Percentiles rank a stretch among this genome's conserved stretches.
These are phyloP conservation scores for Boechera stricta DNA, from an alignment of 345 rosid genomes.

Conservation along the genomic window DNA sequence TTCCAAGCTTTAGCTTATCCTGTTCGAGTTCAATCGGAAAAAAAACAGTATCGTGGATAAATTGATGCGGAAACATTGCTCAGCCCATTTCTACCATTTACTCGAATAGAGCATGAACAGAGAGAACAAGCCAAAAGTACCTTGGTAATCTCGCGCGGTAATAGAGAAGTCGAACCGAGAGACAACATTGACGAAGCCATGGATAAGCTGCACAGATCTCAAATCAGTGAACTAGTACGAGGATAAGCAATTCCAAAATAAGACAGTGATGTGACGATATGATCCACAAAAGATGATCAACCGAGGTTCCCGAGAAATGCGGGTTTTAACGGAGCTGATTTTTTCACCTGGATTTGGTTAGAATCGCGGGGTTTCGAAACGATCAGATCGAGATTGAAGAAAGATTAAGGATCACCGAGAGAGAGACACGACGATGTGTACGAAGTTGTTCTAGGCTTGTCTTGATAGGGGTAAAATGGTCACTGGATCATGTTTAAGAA, in stretches of 20 bases:
- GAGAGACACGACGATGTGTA: conserved; percentile 34
- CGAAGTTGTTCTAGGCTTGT: conserved; percentile 20
- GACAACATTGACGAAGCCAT: conserved; percentile 75
- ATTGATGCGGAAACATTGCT: not conserved
- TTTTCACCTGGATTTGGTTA: conserved; percentile 7
- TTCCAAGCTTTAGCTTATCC: conserved; percentile 72
- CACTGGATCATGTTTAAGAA: not conserved
- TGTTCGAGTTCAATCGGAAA: conserved; percentile 33
- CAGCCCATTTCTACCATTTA: not conserved
- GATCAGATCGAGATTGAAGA: conserved; percentile 40
- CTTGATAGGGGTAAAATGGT: conserved; percentile 24
- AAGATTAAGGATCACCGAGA: not conserved
- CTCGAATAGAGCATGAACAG: not conserved
- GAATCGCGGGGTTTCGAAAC: conserved; percentile 16
- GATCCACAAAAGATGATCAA: conserved; percentile 25
- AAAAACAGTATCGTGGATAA: not conserved
- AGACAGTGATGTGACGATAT: conserved; percentile 17
- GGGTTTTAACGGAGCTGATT: not conserved
- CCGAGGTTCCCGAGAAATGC: not conserved
- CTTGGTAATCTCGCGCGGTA: conserved; percentile 62
- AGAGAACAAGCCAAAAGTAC: conserved; percentile 40
- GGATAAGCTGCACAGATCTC: conserved; percentile 39
- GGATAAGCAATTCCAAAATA: conserved; percentile 10
- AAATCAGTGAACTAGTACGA: conserved; percentile 24
- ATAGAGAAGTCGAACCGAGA: conserved; percentile 59